Percentiles rank a stretch among this genome's conserved stretches.
phyloP scores from a whole-genome alignment of 2,329 filamentous ascomycete species.

The Talaromyces sp. region DNA sequence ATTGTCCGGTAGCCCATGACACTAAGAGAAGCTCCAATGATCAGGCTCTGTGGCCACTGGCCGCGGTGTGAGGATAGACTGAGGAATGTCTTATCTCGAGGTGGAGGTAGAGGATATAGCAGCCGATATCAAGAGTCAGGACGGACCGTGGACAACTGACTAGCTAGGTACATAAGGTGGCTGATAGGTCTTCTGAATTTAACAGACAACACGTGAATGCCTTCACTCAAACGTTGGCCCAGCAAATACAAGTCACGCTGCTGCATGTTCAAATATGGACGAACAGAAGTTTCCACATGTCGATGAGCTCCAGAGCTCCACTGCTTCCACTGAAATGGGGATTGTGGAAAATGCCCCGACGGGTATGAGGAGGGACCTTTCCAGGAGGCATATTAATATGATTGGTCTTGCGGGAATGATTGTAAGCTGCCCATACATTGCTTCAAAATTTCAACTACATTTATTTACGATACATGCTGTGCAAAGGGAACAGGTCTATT shows the following conservation, averaged over 20 bases:
- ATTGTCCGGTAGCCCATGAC: background rate
- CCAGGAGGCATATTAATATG: slow-evolving; percentile 7
- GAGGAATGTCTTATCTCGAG: background rate
- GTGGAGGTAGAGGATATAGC: background rate
- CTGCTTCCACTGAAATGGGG: background rate
- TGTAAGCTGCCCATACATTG: background rate
- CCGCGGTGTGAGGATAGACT: background rate
- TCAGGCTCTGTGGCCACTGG: background rate
- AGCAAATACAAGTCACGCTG: no score
- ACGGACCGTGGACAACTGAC: background rate
- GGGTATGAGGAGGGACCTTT: slow-evolving; percentile 8
- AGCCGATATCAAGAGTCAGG: background rate
- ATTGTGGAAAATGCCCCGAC: background rate
- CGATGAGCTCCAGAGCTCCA: background rate
- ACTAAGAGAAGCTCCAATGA: background rate
- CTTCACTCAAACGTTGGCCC: background rate
- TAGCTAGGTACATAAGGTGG: background rate
- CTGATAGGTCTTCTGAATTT: background rate
- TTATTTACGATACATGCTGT: background rate
- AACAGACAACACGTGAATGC: background rate
- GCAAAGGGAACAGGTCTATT: slow-evolving; percentile 51
- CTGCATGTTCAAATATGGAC: background rate
- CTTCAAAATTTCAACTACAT: background rate
- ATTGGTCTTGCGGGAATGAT: slow-evolving; percentile 9
- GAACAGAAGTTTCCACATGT: background rate